phyloP scores from a whole-genome alignment of 495 filamentous ascomycete species.

The Sphaerosporella brunnea region DNA sequence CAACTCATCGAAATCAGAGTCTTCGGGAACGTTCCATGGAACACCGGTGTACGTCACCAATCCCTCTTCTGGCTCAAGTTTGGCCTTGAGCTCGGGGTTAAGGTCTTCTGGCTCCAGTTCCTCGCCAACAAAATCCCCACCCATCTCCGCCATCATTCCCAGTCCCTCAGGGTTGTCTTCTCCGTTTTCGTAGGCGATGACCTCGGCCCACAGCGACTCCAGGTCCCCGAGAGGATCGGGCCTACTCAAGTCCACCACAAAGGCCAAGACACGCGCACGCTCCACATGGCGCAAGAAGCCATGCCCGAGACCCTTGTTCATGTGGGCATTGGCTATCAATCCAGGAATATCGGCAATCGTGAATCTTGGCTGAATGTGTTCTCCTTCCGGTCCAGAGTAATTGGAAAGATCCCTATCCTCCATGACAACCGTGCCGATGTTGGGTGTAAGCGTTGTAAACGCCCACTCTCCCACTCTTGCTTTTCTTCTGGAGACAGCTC shows the following conservation, averaged over 20 bases:
- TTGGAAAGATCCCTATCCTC: conserved; percentile 54
- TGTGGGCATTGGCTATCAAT: conserved; percentile 72
- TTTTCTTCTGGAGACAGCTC: conserved; percentile 66
- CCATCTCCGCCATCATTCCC: conserved; percentile 26
- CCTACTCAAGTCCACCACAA: conserved; percentile 71
- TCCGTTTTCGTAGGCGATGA: conserved; percentile 66
- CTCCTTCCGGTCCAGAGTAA: conserved; percentile 22
- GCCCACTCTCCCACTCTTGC: conserved; percentile 88
- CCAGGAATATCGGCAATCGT: conserved; percentile 95
- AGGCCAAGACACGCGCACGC: conserved; percentile 76
- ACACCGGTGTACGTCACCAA: conserved; percentile 3
- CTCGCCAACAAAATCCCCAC: conserved; percentile 6
- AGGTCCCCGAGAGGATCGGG: conserved; percentile 64
- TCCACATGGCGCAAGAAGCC: conserved; percentile 90
- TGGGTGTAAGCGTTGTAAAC: conserved; percentile 86
- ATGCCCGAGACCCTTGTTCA: conserved; percentile 79
- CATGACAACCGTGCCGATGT: conserved; percentile 84
- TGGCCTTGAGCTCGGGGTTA: background rate
- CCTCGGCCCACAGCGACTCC: conserved; percentile 70
- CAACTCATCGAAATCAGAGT: background rate
- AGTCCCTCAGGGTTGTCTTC: conserved; percentile 42
- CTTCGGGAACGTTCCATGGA: background rate
- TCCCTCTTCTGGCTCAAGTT: background rate
- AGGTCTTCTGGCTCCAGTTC: background rate
- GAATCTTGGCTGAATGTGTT: conserved; percentile 45